Percentiles rank a stretch among this genome's conserved stretches.
Conservation (phyloP, 305 asterid species). For the Fraxinus greggii region DNA sequence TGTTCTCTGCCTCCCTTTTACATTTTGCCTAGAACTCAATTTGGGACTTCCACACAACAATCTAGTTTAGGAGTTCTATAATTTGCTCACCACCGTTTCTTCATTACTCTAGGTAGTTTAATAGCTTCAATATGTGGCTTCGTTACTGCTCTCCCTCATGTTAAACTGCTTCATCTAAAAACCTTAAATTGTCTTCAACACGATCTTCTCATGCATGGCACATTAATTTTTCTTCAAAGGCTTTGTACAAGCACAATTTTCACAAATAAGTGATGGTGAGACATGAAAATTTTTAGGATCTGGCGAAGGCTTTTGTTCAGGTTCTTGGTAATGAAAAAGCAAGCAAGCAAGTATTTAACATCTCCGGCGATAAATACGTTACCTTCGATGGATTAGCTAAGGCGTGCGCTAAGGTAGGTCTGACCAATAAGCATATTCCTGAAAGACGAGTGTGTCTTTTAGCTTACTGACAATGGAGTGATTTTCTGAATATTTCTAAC, state of each 20-base stretch:
- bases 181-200: background rate
- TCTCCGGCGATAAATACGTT: constrained; percentile 88
- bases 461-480: background rate
- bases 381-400: constrained; percentile 94
- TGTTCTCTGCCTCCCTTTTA: background rate
- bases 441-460: background rate
- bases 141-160: background rate
- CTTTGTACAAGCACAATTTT: background rate
- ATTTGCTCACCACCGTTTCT: background rate
- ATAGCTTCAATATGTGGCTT: no score
- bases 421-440: background rate
- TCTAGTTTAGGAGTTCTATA: background rate
- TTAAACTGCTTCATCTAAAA: constrained; percentile 27
- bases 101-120: background rate
- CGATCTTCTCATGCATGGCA: background rate
- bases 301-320: constrained; percentile 72
- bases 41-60: background rate
- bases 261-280: background rate
- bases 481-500: constrained; percentile 19
- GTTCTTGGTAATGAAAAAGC: constrained; percentile 95
- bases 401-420: constrained; percentile 88
- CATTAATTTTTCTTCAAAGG: background rate
- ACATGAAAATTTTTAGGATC: constrained; percentile 54
- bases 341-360: constrained; percentile 83
- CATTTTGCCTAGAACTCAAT: background rate